phyloP scores from a whole-genome alignment of 106 monocot genomes.

The Narthecium ossifragum region DNA sequence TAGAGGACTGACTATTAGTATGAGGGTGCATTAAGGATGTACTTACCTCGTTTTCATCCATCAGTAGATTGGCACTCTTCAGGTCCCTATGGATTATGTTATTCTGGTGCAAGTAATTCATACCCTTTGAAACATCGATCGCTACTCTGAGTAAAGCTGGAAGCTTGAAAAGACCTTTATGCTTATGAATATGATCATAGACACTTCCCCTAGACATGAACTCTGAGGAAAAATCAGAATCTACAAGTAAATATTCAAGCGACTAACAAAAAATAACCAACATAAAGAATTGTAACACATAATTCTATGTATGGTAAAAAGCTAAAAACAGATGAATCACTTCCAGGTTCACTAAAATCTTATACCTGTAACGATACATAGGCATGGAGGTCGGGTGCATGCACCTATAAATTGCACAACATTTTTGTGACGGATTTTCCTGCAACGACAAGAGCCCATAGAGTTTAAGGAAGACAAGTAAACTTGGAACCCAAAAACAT shows the following conservation, averaged over 20 bases:
- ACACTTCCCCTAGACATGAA: slow-evolving; percentile 64
- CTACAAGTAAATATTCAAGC: no score
- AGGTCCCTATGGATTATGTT: slow-evolving; percentile 58
- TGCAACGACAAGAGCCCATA: slow-evolving; percentile 28
- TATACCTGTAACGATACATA: slow-evolving; percentile 92
- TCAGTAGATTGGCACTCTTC: slow-evolving; percentile 56
- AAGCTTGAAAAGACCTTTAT: slow-evolving; percentile 38
- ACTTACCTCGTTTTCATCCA: slow-evolving; percentile 38
- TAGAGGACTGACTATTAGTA: background rate
- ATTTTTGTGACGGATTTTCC: slow-evolving; percentile 85
- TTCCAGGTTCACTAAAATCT: no score
- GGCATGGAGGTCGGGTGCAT: slow-evolving; percentile 60
- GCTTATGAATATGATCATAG: slow-evolving; percentile 58
- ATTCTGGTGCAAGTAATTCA: slow-evolving; percentile 56
- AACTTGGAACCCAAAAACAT: background rate
- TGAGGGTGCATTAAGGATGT: background rate
- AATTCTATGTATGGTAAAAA: no score
- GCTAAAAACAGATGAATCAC: no score
- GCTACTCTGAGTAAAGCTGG: slow-evolving; percentile 39
- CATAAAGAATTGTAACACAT: no score
- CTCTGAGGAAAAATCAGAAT: no score
- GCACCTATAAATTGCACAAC: slow-evolving; percentile 94
- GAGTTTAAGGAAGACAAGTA: background rate
- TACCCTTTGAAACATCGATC: slow-evolving; percentile 54
- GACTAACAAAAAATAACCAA: no score